A percentile compares a stretch with the other conserved stretches of the same genome.
Conservation (phyloP, 305 asterid species). For the Lippia alba region DNA sequence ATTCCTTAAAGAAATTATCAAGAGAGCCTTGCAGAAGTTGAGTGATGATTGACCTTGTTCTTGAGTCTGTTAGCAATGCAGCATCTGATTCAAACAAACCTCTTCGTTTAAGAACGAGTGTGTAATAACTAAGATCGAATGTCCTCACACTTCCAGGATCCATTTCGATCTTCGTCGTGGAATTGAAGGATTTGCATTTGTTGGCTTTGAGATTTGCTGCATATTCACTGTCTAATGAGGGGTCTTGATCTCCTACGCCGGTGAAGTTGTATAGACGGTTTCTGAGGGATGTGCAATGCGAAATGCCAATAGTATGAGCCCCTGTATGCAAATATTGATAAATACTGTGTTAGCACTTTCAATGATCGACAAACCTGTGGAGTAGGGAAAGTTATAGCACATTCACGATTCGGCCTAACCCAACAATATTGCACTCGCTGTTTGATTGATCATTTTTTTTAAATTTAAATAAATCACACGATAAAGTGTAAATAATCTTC, state of each 20-base stretch:
- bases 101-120: slow-evolving; percentile 60
- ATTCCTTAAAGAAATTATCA: slow-evolving; percentile 50
- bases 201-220: slow-evolving; percentile 61
- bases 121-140: slow-evolving; percentile 69
- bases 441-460: too few species aligned
- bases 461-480: too few species aligned
- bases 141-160: slow-evolving; percentile 75
- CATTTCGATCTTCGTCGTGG: slow-evolving; percentile 61
- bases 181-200: slow-evolving; percentile 59
- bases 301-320: slow-evolving; percentile 63
- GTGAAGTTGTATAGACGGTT: slow-evolving; percentile 59
- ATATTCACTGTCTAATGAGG: slow-evolving; percentile 71
- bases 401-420: too few species aligned
- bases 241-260: slow-evolving; percentile 53
- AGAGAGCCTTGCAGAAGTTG: slow-evolving; percentile 49
- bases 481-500: too few species aligned
- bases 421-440: too few species aligned
- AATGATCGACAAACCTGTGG: too few species aligned
- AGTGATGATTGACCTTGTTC: slow-evolving; percentile 49
- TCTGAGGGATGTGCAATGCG: slow-evolving; percentile 48
- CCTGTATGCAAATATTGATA: slow-evolving; percentile 41
- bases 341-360: too few species aligned
- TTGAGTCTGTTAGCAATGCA: slow-evolving; percentile 54
- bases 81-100: slow-evolving; percentile 80
- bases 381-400: too few species aligned